Evolutionary conservation across 345 rosid species (phyloP).

Genomic region (Streptanthus diversifolius): DNA sequence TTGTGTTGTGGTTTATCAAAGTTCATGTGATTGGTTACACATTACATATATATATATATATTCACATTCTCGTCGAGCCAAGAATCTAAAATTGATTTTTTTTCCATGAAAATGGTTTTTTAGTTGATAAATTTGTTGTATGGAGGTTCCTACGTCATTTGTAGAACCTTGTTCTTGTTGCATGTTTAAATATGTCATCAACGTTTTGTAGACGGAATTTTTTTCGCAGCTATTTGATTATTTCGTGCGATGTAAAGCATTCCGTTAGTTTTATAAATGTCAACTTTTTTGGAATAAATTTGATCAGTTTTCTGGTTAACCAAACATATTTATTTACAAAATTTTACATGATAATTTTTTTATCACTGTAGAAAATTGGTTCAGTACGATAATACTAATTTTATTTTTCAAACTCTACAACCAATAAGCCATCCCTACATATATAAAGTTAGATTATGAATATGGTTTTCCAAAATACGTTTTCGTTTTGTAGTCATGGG

Average conservation of each 20-base stretch:
- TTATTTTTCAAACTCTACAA: background rate
- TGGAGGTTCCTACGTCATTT: background rate
- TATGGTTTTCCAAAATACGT: background rate
- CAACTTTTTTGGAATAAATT: background rate
- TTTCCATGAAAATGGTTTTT: slow-evolving; percentile 14
- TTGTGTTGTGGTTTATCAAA: slow-evolving; percentile 44
- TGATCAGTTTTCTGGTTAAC: background rate
- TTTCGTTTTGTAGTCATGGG: background rate
- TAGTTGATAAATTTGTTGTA: background rate
- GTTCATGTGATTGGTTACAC: slow-evolving; percentile 36
- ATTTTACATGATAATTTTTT: background rate
- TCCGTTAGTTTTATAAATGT: background rate
- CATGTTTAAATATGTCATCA: background rate
- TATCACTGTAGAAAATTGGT: background rate
- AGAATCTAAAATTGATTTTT: background rate
- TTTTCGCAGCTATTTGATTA: slow-evolving; percentile 12
- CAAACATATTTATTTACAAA: background rate
- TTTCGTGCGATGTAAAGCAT: slow-evolving; percentile 13
- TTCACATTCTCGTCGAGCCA: background rate
- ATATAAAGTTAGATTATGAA: background rate
- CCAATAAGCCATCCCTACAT: background rate
- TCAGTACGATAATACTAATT: background rate
- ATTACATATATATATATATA: background rate
- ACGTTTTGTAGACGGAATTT: background rate
- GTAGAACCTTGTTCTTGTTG: background rate